These are phyloP conservation scores for Blechomonas ayalai DNA, from an alignment of 208 protist genomes.

Conservation along the genomic window DNA sequence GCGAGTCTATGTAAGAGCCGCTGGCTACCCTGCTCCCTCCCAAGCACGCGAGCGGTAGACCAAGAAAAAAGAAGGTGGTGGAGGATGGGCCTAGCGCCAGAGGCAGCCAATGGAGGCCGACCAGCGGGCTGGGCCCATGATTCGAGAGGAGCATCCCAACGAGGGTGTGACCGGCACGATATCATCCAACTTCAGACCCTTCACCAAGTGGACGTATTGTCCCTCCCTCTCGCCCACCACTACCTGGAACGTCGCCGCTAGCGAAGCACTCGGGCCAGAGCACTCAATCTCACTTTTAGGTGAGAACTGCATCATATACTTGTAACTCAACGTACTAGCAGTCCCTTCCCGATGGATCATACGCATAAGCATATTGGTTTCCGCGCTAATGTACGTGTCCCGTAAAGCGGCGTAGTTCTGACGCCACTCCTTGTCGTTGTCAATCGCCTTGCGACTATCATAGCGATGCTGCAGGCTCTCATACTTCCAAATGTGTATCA, in stretches of 20 bases:
- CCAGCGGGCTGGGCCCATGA: constrained; percentile 64
- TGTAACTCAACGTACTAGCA: constrained; percentile 61
- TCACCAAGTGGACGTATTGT: constrained; percentile 70
- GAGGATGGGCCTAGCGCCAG: constrained; percentile 50
- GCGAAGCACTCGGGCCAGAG: constrained; percentile 37
- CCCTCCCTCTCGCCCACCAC: constrained; percentile 49
- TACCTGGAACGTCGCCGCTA: constrained; percentile 63
- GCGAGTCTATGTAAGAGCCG: too few species aligned
- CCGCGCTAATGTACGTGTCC: constrained; percentile 19
- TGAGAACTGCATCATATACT: constrained; percentile 69
- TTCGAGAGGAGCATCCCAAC: constrained; percentile 34
- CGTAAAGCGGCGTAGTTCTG: constrained; percentile 25
- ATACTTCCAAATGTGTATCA: constrained; percentile 72
- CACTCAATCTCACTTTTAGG: constrained; percentile 39
- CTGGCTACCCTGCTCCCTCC: too few species aligned
- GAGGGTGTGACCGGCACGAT: constrained; percentile 31
- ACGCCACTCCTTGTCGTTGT: constrained; percentile 53
- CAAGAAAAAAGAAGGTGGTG: too few species aligned
- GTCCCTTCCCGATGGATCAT: constrained; percentile 53
- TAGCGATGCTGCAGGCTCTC: constrained; percentile 68
- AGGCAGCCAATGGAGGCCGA: constrained; percentile 46
- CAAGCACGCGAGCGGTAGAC: too few species aligned
- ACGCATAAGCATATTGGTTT: constrained; percentile 56
- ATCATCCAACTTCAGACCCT: constrained; percentile 57
- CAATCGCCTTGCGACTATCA: constrained; percentile 32